Evolutionary conservation across 257 asterid species (phyloP).

Genomic region (Solanum virginianum): DNA sequence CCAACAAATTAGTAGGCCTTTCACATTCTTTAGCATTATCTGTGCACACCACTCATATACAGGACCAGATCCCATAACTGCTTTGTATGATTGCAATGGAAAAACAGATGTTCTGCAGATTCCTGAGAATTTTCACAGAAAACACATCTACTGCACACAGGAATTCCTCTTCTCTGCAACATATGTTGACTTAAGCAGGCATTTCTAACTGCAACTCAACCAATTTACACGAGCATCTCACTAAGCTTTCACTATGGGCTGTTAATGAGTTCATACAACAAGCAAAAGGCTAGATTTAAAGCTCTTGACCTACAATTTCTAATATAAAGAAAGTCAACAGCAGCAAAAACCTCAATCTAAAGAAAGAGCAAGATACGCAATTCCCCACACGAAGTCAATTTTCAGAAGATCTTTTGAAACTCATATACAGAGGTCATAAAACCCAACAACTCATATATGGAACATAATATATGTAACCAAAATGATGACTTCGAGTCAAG

Average conservation of each 20-base stretch:
- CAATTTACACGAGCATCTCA: background rate
- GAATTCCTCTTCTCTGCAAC: background rate
- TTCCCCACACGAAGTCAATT: background rate
- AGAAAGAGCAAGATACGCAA: background rate
- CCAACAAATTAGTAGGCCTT: background rate
- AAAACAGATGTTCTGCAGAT: background rate
- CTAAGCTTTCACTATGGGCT: background rate
- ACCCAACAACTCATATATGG: background rate
- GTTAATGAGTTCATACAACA: background rate
- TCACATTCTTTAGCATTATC: background rate
- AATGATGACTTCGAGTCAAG: background rate
- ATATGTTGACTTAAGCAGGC: background rate
- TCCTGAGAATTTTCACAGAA: background rate
- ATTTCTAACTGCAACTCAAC: background rate
- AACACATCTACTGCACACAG: background rate
- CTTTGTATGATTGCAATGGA: background rate
- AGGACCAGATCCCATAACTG: background rate
- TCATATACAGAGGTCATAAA: background rate
- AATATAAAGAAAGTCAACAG: background rate
- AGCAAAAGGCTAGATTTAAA: background rate
- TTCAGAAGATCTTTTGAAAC: background rate
- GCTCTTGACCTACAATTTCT: background rate
- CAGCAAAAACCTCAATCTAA: background rate
- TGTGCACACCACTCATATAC: background rate
- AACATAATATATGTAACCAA: background rate